Percentiles rank a stretch among this genome's conserved stretches.
Evolutionary conservation across 805 yeast genomes (phyloP).

Genomic region (Geotrichum ghanense): DNA sequence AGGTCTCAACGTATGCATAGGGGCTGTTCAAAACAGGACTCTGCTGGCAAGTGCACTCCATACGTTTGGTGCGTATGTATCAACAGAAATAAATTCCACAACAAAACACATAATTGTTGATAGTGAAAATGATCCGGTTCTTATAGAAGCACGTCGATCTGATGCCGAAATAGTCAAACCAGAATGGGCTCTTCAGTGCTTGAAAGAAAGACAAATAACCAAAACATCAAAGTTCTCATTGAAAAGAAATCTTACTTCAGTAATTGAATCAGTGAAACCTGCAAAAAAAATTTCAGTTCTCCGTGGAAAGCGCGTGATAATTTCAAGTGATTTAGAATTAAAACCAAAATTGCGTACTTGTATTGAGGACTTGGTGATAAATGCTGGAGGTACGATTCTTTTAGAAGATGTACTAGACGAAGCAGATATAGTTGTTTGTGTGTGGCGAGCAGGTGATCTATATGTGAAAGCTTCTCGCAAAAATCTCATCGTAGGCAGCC

Average conservation of each 20-base stretch:
- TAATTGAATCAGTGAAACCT: too few relatives aligned
- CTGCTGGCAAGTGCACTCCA: conserved; percentile 56
- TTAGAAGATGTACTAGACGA: too few relatives aligned
- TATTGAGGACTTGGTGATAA: too few relatives aligned
- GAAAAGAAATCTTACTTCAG: too few relatives aligned
- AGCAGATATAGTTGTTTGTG: conserved; percentile 48
- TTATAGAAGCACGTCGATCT: conserved; percentile 37
- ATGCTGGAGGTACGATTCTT: too few relatives aligned
- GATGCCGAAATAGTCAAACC: conserved; percentile 41
- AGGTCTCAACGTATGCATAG: conserved; percentile 48
- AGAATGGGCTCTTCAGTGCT: conserved; percentile 67
- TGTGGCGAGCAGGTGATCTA: conserved; percentile 45
- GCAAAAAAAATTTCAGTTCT: too few relatives aligned
- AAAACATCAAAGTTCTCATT: conserved; percentile 45
- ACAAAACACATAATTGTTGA: conserved; percentile 71
- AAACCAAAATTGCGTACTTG: too few relatives aligned
- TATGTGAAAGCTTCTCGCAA: conserved; percentile 36
- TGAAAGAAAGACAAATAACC: conserved; percentile 38
- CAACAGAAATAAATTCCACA: conserved; percentile 48
- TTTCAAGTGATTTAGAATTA: too few relatives aligned
- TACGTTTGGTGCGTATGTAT: conserved; percentile 67
- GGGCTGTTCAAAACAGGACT: conserved; percentile 45
- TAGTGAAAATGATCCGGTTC: neutral
- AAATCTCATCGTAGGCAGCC: conserved; percentile 44
- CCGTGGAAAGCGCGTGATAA: too few relatives aligned